Conservation (phyloP, 2,329 filamentous ascomycete genomes). For the Hypoxylon sp. region DNA sequence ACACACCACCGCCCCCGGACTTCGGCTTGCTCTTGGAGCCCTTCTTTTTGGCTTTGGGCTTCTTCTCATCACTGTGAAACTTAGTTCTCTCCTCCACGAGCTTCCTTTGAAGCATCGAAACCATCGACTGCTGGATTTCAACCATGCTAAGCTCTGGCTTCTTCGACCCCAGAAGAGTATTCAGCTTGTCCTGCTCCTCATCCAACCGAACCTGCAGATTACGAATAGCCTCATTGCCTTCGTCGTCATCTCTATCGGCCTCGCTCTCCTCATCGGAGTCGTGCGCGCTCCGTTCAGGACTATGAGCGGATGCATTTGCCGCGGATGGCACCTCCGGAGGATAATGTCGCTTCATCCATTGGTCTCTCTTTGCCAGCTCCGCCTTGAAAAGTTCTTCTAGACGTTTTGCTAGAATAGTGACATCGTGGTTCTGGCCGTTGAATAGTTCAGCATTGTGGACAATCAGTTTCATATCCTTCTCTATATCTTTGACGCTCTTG, state of each 20-base stretch:
- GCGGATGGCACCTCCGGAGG: conserved; percentile 59
- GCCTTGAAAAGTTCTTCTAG: conserved; percentile 82
- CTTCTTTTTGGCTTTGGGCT: conserved; percentile 89
- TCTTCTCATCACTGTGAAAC: conserved; percentile 72
- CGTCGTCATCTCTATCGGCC: conserved; percentile 67
- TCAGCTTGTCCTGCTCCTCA: conserved; percentile 73
- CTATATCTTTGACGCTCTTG: conserved; percentile 85
- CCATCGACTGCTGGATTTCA: conserved; percentile 71
- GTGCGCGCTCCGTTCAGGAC: conserved; percentile 76
- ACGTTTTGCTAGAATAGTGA: conserved; percentile 78
- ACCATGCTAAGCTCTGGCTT: conserved; percentile 68
- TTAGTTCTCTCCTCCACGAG: conserved; percentile 80
- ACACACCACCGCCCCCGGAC: conserved; percentile 54
- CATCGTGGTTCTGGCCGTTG: conserved; percentile 81
- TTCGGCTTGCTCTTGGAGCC: conserved; percentile 77
- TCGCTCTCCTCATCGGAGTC: conserved; percentile 81
- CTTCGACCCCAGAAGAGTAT: conserved; percentile 65
- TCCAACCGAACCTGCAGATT: conserved; percentile 67
- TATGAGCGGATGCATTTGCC: conserved; percentile 72
- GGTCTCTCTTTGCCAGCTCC: conserved; percentile 83
- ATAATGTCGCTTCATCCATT: conserved; percentile 84
- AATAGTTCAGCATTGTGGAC: conserved; percentile 93
- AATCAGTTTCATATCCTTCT: conserved; percentile 85
- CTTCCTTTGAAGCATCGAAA: conserved; percentile 77
- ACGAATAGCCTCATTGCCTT: conserved; percentile 65